Conservation (phyloP, 352 stramenopile species). For the Pythium utonaiense region DNA sequence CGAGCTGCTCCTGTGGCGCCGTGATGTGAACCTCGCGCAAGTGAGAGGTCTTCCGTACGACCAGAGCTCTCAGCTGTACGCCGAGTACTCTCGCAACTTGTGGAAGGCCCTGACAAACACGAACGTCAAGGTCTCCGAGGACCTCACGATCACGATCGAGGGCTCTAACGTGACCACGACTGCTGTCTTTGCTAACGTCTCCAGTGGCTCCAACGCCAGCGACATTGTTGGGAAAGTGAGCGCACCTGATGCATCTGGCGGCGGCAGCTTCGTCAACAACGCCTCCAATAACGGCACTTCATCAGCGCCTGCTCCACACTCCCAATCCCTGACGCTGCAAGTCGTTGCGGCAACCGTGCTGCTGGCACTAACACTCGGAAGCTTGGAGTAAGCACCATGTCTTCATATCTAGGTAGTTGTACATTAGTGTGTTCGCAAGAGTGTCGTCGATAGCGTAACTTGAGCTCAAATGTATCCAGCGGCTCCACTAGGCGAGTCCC, state of each 20-base stretch:
- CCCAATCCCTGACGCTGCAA: neutral
- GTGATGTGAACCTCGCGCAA: slow-evolving; percentile 47
- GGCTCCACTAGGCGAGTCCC: too few species aligned
- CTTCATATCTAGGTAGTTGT: too few species aligned
- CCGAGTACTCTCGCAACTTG: slow-evolving; percentile 36
- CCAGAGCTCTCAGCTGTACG: slow-evolving; percentile 41
- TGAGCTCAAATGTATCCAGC: too few species aligned
- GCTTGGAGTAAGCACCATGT: neutral
- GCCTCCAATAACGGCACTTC: neutral
- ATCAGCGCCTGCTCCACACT: neutral
- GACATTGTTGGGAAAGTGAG: slow-evolving; percentile 27
- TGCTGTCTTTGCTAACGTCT: slow-evolving; percentile 26
- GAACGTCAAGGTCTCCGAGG: slow-evolving; percentile 31
- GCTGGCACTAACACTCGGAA: neutral
- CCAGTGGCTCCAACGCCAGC: slow-evolving; percentile 10
- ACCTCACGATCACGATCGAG: slow-evolving; percentile 47
- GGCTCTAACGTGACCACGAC: slow-evolving; percentile 14
- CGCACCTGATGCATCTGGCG: slow-evolving; percentile 4
- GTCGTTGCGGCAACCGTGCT: neutral
- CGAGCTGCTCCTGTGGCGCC: slow-evolving; percentile 49
- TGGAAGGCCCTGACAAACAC: slow-evolving; percentile 26
- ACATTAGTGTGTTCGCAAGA: too few species aligned
- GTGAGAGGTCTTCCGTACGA: slow-evolving; percentile 39
- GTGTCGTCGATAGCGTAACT: too few species aligned
- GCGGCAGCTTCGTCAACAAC: slow-evolving; percentile 12